Evolutionary conservation across 139 green algal genomes (phyloP), one percentile per base, ranked within the genome.

Genomic region (Coccomyxa sp.): DNA sequence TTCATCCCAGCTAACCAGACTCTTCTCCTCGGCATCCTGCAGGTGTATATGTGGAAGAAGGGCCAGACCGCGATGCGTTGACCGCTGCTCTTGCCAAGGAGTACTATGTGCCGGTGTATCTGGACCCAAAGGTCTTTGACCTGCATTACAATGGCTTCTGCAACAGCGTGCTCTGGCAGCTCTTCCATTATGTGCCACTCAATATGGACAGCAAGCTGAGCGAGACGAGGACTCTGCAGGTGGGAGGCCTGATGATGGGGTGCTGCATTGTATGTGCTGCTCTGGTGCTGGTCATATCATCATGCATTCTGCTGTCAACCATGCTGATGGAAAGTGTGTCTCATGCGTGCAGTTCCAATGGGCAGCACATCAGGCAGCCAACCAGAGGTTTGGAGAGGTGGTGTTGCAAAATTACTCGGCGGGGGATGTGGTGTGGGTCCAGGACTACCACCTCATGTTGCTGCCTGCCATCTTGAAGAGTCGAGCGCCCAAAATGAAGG

Each of bases 121-220:
- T 99, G 66, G 94, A 98, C 76, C 88, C 88, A 79, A 86, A 91
- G 18, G 89, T 93, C 75, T 88, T 91, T 66, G 93, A 96, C 88
- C 88, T 96, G 74, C 90, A 93, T 79, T 92, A 93, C 86, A 92
- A 92, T 82, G 96, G 96, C 67, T 99, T 98, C 88, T 99, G 96
- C 91, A 99, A 99, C 90, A 96, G 92, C 81, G 94, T 99, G 77
- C 92, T 99, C 81, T 99, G 96, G 96, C 93, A 96, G 90, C 93
- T 99, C 30, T 98, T 99, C 88, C 96, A 99, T 89, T 99, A 99
- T 84, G 95, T 99, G 68, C 95, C 97, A 13, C 92, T 99, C 23
- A 95, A 97, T 79, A 93, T 96, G 76, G 96, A 99, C 85, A 88
- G 85, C 71, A 95, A 94, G 83, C 92, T 99, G 76, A 88, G 85